Percentiles rank a stretch among this genome's conserved stretches.
phyloP scores from a whole-genome alignment of 148 eudicot species.

The Rhododendron henanense region DNA sequence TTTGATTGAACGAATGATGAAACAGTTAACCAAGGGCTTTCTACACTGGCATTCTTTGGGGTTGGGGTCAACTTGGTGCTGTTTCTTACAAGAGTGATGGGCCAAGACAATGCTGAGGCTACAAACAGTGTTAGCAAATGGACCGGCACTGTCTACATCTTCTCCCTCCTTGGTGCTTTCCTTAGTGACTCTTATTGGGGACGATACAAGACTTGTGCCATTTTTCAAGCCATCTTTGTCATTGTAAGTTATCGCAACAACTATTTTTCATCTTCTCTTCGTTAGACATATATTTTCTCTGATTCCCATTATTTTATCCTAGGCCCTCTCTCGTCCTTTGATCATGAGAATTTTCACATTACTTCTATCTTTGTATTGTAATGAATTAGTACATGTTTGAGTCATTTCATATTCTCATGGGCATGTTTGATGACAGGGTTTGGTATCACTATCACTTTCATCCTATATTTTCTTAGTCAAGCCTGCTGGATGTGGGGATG shows the following conservation, averaged over 20 bases:
- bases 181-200: slow-evolving; percentile 88
- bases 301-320: background rate
- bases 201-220: slow-evolving; percentile 62
- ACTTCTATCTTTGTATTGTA: background rate
- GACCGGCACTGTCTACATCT: slow-evolving; percentile 75
- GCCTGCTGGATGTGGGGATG: slow-evolving; percentile 62
- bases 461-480: slow-evolving; percentile 58
- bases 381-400: background rate
- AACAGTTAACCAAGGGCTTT: slow-evolving; percentile 76
- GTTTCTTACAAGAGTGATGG: slow-evolving; percentile 65
- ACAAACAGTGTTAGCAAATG: slow-evolving; percentile 79
- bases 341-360: background rate
- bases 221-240: slow-evolving; percentile 66
- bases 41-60: slow-evolving; percentile 71
- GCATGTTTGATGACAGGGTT: slow-evolving; percentile 40
- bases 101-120: slow-evolving; percentile 69
- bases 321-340: background rate
- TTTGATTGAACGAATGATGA: background rate
- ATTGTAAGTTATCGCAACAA: slow-evolving; percentile 23
- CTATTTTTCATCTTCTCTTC: background rate
- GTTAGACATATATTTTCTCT: background rate
- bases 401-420: background rate
- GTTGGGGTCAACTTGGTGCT: slow-evolving; percentile 69
- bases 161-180: slow-evolving; percentile 69
- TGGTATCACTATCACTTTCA: slow-evolving; percentile 47